Evolutionary conservation across 2,329 filamentous ascomycete species (phyloP), one percentile per base, ranked within the genome.

Genomic region (Fusarium agapanthi): DNA sequence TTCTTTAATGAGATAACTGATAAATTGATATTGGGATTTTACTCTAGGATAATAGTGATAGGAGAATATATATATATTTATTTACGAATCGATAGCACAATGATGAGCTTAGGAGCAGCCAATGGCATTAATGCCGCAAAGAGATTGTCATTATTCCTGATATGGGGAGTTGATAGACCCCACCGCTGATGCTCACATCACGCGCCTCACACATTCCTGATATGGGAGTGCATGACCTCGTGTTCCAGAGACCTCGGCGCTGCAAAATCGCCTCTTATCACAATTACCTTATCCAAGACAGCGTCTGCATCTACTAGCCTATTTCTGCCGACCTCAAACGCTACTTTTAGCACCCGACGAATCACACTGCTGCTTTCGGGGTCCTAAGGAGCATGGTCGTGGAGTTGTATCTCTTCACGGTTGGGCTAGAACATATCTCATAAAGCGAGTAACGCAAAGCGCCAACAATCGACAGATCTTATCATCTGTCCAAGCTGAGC

Each of bases 61-160:
- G 1, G 13, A 26, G 18, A 45, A 26, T 20, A 26, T 8, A 10
- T 14, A 14, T 14, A 13, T 10, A 45, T 26, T 5, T 20, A 14
- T 45, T 7, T 7, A 28, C 2, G 20, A 14, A 44, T 13, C 6
- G 5, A 26, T 1, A 4, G 3, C n/a, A 26, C 8, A 3, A 26
- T 8, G 3, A 26, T 13, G 0, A 7, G 6, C 0, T 26, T 10
- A 44, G 4, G 24, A 44, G 16, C 18, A 44, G 24, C 43, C 18
- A 44, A 26, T 26, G 8, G 8, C 12, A 6, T 45, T 14, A 26
- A 45, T 45, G 5, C 43, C 43, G 18, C 43, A 26, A 45, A 26
- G 5, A 7, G 43, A 45, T 16, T 10, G 9, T 15, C 15, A 10
- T n/a, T 41, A n/a, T n/a, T n/a, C n/a, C n/a, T n/a, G n/a, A n/a